Percentiles rank a stretch among this genome's conserved stretches.
Conservation (phyloP, 2,329 filamentous ascomycete species). For the Claviceps monticola region DNA sequence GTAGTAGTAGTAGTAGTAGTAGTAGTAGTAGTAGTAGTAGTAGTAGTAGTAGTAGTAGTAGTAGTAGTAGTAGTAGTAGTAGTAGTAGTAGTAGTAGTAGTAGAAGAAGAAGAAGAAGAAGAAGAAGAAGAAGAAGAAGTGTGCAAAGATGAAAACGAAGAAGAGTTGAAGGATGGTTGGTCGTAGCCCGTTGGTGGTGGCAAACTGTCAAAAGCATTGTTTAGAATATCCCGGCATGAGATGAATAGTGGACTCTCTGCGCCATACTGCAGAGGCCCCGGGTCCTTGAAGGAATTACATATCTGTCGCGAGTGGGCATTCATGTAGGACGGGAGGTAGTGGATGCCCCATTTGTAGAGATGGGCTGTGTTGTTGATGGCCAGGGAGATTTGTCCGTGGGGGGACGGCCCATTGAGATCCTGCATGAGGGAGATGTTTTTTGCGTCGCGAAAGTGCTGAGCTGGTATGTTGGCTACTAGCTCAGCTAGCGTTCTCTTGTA, state of each 20-base stretch:
- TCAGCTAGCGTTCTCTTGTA: conserved; percentile 13
- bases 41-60: too few relatives aligned
- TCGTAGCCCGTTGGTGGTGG: conserved; percentile 21
- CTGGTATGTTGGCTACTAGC: not conserved
- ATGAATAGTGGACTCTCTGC: conserved; percentile 35
- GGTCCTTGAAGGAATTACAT: conserved; percentile 50
- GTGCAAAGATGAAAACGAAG: too few relatives aligned
- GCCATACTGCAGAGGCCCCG: conserved; percentile 42
- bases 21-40: too few relatives aligned
- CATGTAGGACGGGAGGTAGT: conserved; percentile 43
- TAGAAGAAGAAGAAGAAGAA: too few relatives aligned
- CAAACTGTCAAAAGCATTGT: conserved; percentile 33
- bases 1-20: too few relatives aligned
- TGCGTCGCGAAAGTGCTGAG: conserved; percentile 17
- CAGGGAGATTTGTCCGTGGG: conserved; percentile 35
- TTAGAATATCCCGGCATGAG: conserved; percentile 33
- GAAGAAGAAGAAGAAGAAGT: too few relatives aligned
- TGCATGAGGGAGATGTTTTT: conserved; percentile 32
- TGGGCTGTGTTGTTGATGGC: conserved; percentile 26
- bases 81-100: too few relatives aligned
- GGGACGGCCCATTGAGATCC: conserved; percentile 30
- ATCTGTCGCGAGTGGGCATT: conserved; percentile 42
- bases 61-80: too few relatives aligned
- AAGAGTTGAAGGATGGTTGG: too few relatives aligned
- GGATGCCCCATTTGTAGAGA: conserved; percentile 39